These are phyloP conservation scores for Metschnikowia santaceciliae DNA, from an alignment of 805 yeast genomes.

Conservation along the genomic window DNA sequence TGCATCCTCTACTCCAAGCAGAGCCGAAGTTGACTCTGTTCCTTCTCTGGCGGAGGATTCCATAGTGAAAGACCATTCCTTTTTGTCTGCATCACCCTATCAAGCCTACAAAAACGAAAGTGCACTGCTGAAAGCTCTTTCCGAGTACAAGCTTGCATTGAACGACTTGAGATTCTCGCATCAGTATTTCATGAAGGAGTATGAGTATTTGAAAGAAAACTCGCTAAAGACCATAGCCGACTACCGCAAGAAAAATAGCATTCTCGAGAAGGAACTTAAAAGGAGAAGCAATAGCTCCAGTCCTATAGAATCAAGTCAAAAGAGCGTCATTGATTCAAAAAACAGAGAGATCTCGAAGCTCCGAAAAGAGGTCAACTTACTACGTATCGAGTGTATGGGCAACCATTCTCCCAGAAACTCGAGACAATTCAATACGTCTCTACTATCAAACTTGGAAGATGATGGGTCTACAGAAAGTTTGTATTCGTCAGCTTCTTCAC, in stretches of 20 bases:
- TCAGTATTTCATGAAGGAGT: constrained; percentile 62
- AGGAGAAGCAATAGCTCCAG: constrained; percentile 3
- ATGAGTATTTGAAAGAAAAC: constrained; percentile 59
- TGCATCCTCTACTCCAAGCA: constrained; percentile 1
- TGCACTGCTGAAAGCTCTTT: constrained; percentile 17
- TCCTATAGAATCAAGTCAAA: constrained; percentile 4
- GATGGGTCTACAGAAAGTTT: constrained; percentile 20
- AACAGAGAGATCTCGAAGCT: constrained; percentile 41
- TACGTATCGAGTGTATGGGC: constrained; percentile 46
- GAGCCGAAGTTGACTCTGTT: constrained; percentile 4
- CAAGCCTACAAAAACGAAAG: constrained; percentile 10
- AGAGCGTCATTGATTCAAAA: constrained; percentile 18
- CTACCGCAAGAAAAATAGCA: constrained; percentile 46
- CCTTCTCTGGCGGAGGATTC: constrained; percentile 18
- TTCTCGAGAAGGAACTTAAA: constrained; percentile 50
- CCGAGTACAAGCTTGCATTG: constrained; percentile 53
- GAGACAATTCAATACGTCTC: constrained; percentile 1
- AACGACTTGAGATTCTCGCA: constrained; percentile 70
- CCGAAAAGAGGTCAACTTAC: constrained; percentile 41
- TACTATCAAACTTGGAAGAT: constrained; percentile 10
- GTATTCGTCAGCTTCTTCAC: constrained; percentile 17
- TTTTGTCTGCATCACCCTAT: constrained; percentile 24
- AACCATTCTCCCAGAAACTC: constrained; percentile 12
- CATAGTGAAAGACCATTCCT: constrained; percentile 25
- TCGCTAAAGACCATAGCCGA: constrained; percentile 51